Evolutionary conservation across 2,329 filamentous ascomycete species (phyloP), one percentile per base, ranked within the genome.

Genomic region (Stagonosporopsis vannaccii): DNA sequence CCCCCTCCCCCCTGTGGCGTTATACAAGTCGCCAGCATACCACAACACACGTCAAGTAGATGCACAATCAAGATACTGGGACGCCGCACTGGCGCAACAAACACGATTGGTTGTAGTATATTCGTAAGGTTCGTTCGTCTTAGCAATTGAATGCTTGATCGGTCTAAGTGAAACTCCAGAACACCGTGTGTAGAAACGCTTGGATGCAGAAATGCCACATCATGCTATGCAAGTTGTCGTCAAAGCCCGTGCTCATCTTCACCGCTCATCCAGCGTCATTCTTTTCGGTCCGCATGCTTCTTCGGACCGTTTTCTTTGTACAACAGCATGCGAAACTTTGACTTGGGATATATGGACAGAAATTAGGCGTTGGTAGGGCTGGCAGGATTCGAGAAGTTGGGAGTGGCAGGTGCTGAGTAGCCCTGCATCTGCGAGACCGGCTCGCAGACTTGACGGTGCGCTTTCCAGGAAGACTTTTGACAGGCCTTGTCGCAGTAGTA

Each of bases 401-500:
- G 68, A 17, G 67, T 72, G 6, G 55, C 63, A 13, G 68, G 63
- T 1, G 62, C 61, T 28, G 68, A 71, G 49, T 61, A 67, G 19
- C 60, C 45, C 64, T 57, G 67, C 26, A 57, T 57, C 67, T 71
- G 41, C 60, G 65, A 49, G 22, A 51, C 58, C 37, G 68, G 65
- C 46, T 69, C 69, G 68, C 81, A 84, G 8, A 66, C 58, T 55
- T 77, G 77, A 62, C 81, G 81, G 68, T 85, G 82, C 2, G 55
- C 47, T 60, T 81, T 81, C 81, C 80, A 85, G 64, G 85, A 76
- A 1, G 69, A 65, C 59, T 80, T 82, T 66, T 85, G 80, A 71
- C 83, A 85, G 32, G 79, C 77, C 22, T 74, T 74, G 37, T 80
- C 81, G 75, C 83, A 86, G 70, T 85, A 85, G 23, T 61, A 70